phyloP scores from a whole-genome alignment of 768 basidiomycete genomes.

The Daedaleopsis sinensis region DNA sequence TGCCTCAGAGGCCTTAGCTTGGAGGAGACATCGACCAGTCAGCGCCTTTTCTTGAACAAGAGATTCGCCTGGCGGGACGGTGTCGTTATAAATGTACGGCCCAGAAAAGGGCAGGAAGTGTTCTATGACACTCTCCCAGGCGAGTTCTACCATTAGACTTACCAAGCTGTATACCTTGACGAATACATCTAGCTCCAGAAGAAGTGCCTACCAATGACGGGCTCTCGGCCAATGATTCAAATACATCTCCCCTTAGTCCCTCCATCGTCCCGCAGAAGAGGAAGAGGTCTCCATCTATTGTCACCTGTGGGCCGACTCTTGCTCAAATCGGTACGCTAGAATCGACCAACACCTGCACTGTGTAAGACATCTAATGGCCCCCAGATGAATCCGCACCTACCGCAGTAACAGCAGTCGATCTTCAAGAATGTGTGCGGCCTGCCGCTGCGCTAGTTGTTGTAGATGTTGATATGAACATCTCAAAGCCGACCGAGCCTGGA shows the following conservation, averaged over 20 bases:
- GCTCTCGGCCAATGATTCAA: not conserved
- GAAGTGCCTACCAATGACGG: not conserved
- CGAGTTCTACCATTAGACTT: not conserved
- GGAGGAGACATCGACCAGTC: constrained; percentile 17
- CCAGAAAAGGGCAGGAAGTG: constrained; percentile 3
- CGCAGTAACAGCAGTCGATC: not conserved
- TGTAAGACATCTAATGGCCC: no score
- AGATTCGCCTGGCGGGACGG: constrained; percentile 7
- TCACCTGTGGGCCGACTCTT: not conserved
- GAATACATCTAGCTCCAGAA: not conserved
- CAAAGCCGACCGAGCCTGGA: not conserved
- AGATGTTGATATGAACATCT: not conserved
- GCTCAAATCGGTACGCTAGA: no score
- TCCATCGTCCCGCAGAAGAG: not conserved
- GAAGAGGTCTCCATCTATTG: not conserved
- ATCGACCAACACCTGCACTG: no score
- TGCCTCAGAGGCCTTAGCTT: constrained; percentile 48
- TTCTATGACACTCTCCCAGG: constrained; percentile 7
- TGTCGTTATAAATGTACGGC: not conserved
- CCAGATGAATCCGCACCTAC: not conserved
- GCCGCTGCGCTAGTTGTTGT: not conserved
- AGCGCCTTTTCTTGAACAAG: constrained; percentile 23
- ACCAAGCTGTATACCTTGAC: not conserved
- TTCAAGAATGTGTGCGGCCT: not conserved
- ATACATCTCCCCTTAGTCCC: not conserved